A percentile compares a stretch with the other conserved stretches of the same genome.
Evolutionary conservation across 2,329 filamentous ascomycete genomes (phyloP).

Genomic region (Beauveria caledonica): DNA sequence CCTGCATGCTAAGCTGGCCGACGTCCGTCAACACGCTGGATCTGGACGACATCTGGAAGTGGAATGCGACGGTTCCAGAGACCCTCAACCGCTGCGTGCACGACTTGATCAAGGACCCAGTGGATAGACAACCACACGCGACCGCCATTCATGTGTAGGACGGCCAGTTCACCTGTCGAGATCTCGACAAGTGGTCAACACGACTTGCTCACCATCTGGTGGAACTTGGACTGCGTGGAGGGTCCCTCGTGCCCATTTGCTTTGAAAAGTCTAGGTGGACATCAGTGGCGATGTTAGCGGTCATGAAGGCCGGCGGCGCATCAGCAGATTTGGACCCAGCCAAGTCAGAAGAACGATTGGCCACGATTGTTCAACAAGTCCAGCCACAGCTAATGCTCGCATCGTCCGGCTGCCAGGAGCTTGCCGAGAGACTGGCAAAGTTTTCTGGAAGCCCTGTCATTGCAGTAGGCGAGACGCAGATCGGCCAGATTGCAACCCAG

Average conservation of each 20-base stretch:
- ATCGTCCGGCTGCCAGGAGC: background rate
- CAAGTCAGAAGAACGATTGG: slow-evolving; percentile 12
- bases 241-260: slow-evolving; percentile 14
- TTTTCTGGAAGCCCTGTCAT: background rate
- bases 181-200: slow-evolving; percentile 16
- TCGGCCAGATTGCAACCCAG: background rate
- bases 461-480: background rate
- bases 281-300: slow-evolving; percentile 21
- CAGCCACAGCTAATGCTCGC: background rate
- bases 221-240: slow-evolving; percentile 1
- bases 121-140: slow-evolving; percentile 8
- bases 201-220: slow-evolving; percentile 13
- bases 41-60: slow-evolving; percentile 2
- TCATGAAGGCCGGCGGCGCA: slow-evolving; percentile 25
- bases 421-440: background rate
- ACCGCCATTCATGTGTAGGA: slow-evolving; percentile 19
- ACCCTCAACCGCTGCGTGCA: background rate
- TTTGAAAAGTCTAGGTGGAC: slow-evolving; percentile 22
- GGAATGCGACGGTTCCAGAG: slow-evolving; percentile 4
- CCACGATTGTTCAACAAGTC: slow-evolving; percentile 6
- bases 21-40: background rate
- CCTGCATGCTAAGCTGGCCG: background rate
- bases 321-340: slow-evolving; percentile 24
- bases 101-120: background rate
- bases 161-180: slow-evolving; percentile 16